A percentile compares a stretch with the other conserved stretches of the same genome.
phyloP scores from a whole-genome alignment of 768 basidiomycete species.

The Suillus fuscotomentosus region DNA sequence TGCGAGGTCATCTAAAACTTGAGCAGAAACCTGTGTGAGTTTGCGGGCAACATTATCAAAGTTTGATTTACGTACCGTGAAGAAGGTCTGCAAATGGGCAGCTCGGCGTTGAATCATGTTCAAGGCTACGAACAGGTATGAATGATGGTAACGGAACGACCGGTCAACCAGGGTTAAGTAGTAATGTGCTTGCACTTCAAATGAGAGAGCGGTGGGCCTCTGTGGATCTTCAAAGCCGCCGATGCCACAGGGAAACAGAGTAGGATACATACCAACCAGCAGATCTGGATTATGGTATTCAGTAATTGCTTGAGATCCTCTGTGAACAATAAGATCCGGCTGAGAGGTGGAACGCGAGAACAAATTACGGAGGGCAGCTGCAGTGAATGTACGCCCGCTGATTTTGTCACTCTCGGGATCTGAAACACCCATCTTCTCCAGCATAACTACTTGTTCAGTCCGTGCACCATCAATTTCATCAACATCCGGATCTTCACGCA shows the following conservation, averaged over 20 bases:
- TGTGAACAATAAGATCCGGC: conserved; percentile 25
- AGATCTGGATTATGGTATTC: conserved; percentile 34
- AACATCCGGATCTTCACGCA: no score
- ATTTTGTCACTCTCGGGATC: conserved; percentile 28
- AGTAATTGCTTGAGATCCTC: conserved; percentile 16
- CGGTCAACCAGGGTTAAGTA: conserved; percentile 18
- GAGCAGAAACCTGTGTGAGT: no score
- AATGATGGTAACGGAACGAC: conserved; percentile 22
- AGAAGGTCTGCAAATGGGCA: not conserved
- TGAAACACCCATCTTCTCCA: conserved; percentile 30
- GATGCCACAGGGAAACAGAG: conserved; percentile 29
- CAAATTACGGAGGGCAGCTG: conserved; percentile 26
- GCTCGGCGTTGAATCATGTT: conserved; percentile 22
- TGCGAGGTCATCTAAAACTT: no score
- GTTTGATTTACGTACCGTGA: not conserved
- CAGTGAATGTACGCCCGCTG: conserved; percentile 20
- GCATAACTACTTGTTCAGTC: conserved; percentile 1
- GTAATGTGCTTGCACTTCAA: conserved; percentile 24
- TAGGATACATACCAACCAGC: conserved; percentile 31
- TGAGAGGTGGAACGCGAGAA: not conserved
- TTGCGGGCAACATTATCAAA: no score
- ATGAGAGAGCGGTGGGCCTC: conserved; percentile 8
- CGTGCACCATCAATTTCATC: not conserved
- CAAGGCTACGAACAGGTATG: conserved; percentile 25
- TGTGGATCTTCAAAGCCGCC: conserved; percentile 30